phyloP scores from a whole-genome alignment of 257 asterid genomes.

The Ilex asprella region DNA sequence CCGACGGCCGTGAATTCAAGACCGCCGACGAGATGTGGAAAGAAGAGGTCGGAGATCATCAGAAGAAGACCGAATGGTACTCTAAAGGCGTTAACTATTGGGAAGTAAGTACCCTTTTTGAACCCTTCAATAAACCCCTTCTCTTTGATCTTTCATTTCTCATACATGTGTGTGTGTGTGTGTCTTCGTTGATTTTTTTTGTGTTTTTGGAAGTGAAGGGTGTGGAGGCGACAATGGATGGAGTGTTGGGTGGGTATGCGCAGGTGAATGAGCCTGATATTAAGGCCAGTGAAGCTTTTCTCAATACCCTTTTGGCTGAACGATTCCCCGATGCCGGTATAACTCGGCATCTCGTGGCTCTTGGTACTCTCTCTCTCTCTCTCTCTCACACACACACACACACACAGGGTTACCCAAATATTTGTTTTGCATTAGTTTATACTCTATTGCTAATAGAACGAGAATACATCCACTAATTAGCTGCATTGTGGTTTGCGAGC shows the following conservation, averaged over 20 bases:
- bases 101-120: conserved; percentile 37
- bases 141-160: background rate
- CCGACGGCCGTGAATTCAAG: conserved; percentile 65
- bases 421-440: too few species aligned
- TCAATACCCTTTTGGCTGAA: conserved; percentile 59
- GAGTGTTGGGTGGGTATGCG: conserved; percentile 88
- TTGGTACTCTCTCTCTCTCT: conserved; percentile 42
- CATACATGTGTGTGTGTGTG: background rate
- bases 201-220: conserved; percentile 39
- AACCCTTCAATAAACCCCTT: background rate
- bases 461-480: too few species aligned
- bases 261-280: conserved; percentile 77
- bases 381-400: background rate
- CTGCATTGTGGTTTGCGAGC: too few species aligned
- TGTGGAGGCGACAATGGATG: conserved; percentile 92
- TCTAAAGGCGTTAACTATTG: conserved; percentile 73
- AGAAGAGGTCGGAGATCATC: conserved; percentile 72
- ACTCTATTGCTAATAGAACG: too few species aligned
- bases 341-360: conserved; percentile 61
- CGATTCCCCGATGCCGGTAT: conserved; percentile 55
- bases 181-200: too few species aligned
- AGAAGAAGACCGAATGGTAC: conserved; percentile 78
- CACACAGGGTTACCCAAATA: background rate
- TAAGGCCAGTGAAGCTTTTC: conserved; percentile 63
- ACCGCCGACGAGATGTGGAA: conserved; percentile 91